phyloP scores from a whole-genome alignment of 139 green algal species.

The Volvox reticuliferus region DNA sequence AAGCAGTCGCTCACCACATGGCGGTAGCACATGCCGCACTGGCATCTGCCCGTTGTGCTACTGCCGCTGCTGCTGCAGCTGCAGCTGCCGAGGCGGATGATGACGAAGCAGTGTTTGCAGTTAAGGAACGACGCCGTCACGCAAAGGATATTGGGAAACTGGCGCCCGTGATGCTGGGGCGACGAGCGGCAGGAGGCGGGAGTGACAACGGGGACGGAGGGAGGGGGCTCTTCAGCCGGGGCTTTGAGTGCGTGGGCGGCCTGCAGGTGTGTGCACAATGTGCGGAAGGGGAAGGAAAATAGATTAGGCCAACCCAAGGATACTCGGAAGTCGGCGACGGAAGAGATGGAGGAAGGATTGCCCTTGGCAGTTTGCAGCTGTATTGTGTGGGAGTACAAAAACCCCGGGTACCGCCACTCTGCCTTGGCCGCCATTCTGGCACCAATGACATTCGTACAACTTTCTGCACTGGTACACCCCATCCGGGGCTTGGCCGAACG shows the following conservation, averaged over 20 bases:
- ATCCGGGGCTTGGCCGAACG: neutral
- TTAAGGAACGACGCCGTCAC: conserved; percentile 62
- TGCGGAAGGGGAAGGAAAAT: too few relatives aligned
- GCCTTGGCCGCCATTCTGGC: too few relatives aligned
- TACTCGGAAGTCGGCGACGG: too few relatives aligned
- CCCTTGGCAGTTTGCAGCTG: too few relatives aligned
- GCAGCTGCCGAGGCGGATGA: conserved; percentile 46
- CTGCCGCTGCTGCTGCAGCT: neutral
- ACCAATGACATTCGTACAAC: too few relatives aligned
- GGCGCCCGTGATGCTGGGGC: conserved; percentile 65
- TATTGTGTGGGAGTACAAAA: too few relatives aligned
- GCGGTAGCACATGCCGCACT: conserved; percentile 8
- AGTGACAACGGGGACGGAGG: conserved; percentile 23
- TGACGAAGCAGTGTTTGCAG: conserved; percentile 70
- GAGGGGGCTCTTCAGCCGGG: conserved; percentile 6
- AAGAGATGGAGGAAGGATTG: too few relatives aligned
- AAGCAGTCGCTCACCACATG: neutral
- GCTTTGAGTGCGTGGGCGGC: conserved; percentile 70
- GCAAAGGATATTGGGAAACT: conserved; percentile 63
- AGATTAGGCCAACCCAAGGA: too few relatives aligned
- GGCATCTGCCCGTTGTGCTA: neutral
- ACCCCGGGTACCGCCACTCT: too few relatives aligned
- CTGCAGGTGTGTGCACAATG: conserved; percentile 33
- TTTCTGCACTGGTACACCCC: too few relatives aligned
- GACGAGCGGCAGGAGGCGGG: neutral